Evolutionary conservation across 73 alveolate genomes (phyloP).

Genomic region (Tetrahymena elliotti): DNA sequence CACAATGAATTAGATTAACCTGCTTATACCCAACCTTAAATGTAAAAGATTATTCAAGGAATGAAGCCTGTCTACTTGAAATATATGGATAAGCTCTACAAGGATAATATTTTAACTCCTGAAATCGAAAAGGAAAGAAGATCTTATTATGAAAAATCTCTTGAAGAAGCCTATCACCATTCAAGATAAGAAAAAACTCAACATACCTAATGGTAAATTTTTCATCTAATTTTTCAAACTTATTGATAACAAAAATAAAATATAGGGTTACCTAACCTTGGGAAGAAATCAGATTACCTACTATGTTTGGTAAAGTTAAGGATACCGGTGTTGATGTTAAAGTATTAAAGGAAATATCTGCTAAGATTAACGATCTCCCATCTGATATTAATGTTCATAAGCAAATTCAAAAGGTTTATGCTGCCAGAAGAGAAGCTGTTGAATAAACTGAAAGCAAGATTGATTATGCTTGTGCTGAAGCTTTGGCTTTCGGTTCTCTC

Average conservation of each 20-base stretch:
- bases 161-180: conserved; percentile 47
- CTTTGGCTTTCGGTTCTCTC: conserved; percentile 76
- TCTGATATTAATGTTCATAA: conserved; percentile 49
- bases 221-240: not conserved
- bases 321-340: conserved; percentile 36
- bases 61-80: conserved; percentile 42
- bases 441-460: conserved; percentile 32
- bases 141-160: conserved; percentile 31
- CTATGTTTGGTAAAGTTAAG: conserved; percentile 26
- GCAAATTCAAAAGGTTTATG: conserved; percentile 52
- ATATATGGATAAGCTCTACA: conserved; percentile 48
- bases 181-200: conserved; percentile 4
- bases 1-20: conserved; percentile 82
- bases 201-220: not conserved
- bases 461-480: conserved; percentile 87
- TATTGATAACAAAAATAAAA: not conserved
- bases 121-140: conserved; percentile 29
- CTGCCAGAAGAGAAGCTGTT: conserved; percentile 49
- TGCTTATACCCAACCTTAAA: conserved; percentile 65
- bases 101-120: conserved; percentile 46
- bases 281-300: conserved; percentile 27
- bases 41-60: conserved; percentile 56
- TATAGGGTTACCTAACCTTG: conserved; percentile 19
- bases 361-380: conserved; percentile 57
- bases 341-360: conserved; percentile 46